Evolutionary conservation across 306 rosid genomes (phyloP), one percentile per base, ranked within the genome.

Genomic region (Inga leiocalycina): DNA sequence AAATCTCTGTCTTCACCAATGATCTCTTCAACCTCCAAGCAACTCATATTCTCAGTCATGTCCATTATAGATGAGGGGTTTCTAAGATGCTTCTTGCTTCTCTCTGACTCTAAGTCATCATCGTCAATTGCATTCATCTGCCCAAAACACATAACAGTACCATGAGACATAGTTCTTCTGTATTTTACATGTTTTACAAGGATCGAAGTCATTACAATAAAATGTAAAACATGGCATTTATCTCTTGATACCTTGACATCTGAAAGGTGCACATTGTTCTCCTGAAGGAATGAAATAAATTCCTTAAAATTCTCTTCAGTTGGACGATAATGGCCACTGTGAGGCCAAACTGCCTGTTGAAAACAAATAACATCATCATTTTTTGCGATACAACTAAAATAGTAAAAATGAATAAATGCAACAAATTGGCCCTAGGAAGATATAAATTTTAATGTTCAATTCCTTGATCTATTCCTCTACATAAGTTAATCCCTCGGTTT

Each of bases 331-430:
- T 91, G 95, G 46, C 95, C 95, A 57, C 95, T 91, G 83, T 91
- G 95, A 85, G 95, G 92, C 95, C 95, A 91, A 80, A 91, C 93
- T 78, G 89, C 89, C 95, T 91, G 89, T 75, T 45, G 43, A 82
- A 51, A 75, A 66, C 69, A 39, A 39, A 66, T 76, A 78, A 64
- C 39, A 27, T 27, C 75, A 85, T 81, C 62, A 48, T 34, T 48
- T 65, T 69, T 68, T 69, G 54, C 3, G 52, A 57, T 57, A 8
- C 30, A 80, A 43, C 56, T 22, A 66, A 41, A 81, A 79, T 39
- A 30, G 37, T n/a, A 13, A 64, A 64, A 30, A 64, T 14, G 19
- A 64, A 39, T 27, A 13, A 12, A 30, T 30, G 5, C 3, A 2
- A 59, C 7, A 12, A 64, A 27, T 30, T 13, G 20, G 70, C 39